phyloP scores from a whole-genome alignment of 2,329 filamentous ascomycete genomes.

The Phaeosphaeria sp. region DNA sequence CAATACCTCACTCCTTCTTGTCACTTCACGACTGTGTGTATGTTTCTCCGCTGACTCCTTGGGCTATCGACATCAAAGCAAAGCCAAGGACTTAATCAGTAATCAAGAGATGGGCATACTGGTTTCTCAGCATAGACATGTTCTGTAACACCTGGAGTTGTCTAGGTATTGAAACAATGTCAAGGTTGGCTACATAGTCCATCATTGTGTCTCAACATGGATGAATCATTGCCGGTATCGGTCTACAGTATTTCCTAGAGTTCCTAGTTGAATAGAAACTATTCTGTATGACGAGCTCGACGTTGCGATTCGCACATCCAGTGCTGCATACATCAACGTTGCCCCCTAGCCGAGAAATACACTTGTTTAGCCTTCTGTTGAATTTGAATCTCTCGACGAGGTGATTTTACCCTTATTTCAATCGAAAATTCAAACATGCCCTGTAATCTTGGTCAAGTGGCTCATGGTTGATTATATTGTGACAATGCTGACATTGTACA shows the following conservation, averaged over 20 bases:
- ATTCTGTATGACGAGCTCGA: constrained; percentile 9
- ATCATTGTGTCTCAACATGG: too few relatives aligned
- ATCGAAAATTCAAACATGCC: constrained; percentile 6
- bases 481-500: neutral
- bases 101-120: constrained; percentile 9
- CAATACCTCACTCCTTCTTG: too few relatives aligned
- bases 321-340: constrained; percentile 10
- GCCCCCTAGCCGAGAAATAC: constrained; percentile 5
- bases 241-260: constrained; percentile 1
- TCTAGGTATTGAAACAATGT: constrained; percentile 7
- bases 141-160: constrained; percentile 10
- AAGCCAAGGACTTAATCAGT: neutral
- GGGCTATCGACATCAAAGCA: too few relatives aligned
- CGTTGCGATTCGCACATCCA: constrained; percentile 5
- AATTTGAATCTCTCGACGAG: constrained; percentile 8
- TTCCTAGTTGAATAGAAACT: constrained; percentile 8
- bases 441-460: constrained; percentile 1
- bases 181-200: constrained; percentile 8
- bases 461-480: neutral
- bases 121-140: constrained; percentile 5
- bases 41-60: too few relatives aligned
- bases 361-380: constrained; percentile 9
- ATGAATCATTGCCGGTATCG: neutral
- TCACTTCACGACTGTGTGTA: too few relatives aligned
- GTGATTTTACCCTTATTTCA: constrained; percentile 9